These are phyloP conservation scores for Fusarium palustre DNA, from an alignment of 2,329 filamentous ascomycete species.

Conservation along the genomic window DNA sequence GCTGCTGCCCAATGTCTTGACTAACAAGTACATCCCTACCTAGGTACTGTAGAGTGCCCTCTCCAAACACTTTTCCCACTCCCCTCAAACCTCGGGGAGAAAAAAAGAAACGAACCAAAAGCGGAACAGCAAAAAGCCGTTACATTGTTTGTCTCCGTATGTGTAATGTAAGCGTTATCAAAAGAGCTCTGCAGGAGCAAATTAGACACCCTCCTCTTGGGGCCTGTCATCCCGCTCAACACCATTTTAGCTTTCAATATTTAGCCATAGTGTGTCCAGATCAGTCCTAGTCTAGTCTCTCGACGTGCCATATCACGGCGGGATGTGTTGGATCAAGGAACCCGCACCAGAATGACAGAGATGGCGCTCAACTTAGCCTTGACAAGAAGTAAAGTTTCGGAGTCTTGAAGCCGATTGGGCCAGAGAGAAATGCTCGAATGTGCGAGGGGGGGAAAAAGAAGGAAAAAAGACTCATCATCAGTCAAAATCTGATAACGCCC, in stretches of 20 bases:
- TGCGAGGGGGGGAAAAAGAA: not conserved
- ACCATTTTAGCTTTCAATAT: not conserved
- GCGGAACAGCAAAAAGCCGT: not conserved
- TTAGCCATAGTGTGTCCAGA: conserved; percentile 1
- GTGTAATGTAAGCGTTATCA: not conserved
- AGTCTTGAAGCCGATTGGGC: not conserved
- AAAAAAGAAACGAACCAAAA: not conserved
- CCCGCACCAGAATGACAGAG: conserved; percentile 1
- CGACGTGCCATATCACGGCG: not conserved
- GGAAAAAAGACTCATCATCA: not conserved
- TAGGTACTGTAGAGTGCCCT: not conserved
- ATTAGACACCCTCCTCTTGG: conserved; percentile 14
- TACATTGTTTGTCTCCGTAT: not conserved
- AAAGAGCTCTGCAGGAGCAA: not conserved
- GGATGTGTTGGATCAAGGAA: conserved; percentile 1
- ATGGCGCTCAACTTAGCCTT: conserved; percentile 4
- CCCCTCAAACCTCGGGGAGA: not conserved
- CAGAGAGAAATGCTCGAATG: not conserved
- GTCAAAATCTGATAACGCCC: not conserved
- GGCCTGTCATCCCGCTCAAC: not conserved
- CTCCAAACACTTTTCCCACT: not conserved
- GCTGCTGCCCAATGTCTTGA: not conserved
- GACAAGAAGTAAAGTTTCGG: conserved; percentile 1
- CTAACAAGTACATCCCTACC: not conserved
- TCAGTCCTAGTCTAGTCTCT: conserved; percentile 4